These are phyloP conservation scores for Ophiostoma sp. DNA, from an alignment of 2,329 filamentous ascomycete genomes.

Conservation along the genomic window DNA sequence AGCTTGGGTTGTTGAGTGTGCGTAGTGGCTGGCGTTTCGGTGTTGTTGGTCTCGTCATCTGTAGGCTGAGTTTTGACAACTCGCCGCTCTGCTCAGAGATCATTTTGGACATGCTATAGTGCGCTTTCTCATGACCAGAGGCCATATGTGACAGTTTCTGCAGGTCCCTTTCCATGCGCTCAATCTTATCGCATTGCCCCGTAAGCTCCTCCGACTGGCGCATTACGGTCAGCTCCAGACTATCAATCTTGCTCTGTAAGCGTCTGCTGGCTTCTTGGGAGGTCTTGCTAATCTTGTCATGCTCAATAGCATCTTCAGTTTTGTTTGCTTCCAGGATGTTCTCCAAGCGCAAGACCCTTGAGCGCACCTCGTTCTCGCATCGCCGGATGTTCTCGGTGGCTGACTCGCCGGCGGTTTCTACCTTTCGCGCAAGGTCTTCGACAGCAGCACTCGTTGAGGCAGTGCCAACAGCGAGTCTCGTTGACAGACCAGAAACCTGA, in stretches of 20 bases:
- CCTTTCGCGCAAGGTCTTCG: conserved; percentile 16
- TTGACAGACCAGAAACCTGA: conserved; percentile 24
- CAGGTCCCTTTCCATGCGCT: conserved; percentile 18
- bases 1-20: not conserved
- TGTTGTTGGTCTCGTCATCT: not conserved
- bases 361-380: conserved; percentile 19
- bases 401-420: not conserved
- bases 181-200: conserved; percentile 17
- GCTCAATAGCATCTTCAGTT: conserved; percentile 17
- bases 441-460: conserved; percentile 16
- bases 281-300: conserved; percentile 8
- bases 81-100: conserved; percentile 15
- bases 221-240: conserved; percentile 19
- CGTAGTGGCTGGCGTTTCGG: not conserved
- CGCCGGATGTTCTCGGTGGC: conserved; percentile 15
- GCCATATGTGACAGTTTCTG: conserved; percentile 6
- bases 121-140: conserved; percentile 10
- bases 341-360: conserved; percentile 19
- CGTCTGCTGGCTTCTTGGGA: conserved; percentile 16
- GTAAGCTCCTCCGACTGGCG: conserved; percentile 20
- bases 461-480: conserved; percentile 22
- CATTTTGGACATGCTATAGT: not conserved
- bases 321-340: conserved; percentile 19
- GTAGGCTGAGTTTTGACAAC: not conserved
- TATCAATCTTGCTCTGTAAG: conserved; percentile 22